These are phyloP conservation scores for Metschnikowia similis DNA, from an alignment of 805 yeast species.

Conservation along the genomic window DNA sequence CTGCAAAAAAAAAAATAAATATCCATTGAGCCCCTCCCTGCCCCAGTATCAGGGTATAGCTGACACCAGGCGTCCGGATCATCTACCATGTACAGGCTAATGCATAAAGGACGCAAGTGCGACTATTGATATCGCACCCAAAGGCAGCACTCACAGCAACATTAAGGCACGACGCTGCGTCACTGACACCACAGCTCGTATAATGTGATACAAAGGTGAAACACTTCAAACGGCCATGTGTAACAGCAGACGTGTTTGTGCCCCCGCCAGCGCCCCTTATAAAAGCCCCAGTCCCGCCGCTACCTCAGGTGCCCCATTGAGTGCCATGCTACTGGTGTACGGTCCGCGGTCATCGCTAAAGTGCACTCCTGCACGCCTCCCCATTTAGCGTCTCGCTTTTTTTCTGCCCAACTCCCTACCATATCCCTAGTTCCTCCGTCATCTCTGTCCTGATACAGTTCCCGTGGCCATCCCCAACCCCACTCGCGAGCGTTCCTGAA, in stretches of 20 bases:
- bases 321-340: background rate
- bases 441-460: background rate
- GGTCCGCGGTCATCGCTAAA: constrained; percentile 2
- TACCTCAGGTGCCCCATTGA: background rate
- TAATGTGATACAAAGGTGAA: background rate
- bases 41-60: background rate
- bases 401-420: constrained; percentile 4
- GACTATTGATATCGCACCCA: background rate
- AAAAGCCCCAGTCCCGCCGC: no score
- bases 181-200: background rate
- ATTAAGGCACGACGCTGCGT: background rate
- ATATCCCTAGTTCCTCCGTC: background rate
- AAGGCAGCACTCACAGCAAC: background rate
- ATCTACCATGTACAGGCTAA: background rate
- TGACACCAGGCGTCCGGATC: background rate
- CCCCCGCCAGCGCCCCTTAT: no score
- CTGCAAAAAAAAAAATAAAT: background rate
- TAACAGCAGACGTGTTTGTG: no score
- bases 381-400: constrained; percentile 3
- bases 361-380: constrained; percentile 5
- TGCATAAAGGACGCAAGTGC: background rate
- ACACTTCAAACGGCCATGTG: background rate
- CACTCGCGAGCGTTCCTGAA: background rate
- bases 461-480: background rate
- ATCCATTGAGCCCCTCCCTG: no score